Conservation (phyloP, 2,329 filamentous ascomycete genomes). For the Teratosphaeria zuluensis region DNA sequence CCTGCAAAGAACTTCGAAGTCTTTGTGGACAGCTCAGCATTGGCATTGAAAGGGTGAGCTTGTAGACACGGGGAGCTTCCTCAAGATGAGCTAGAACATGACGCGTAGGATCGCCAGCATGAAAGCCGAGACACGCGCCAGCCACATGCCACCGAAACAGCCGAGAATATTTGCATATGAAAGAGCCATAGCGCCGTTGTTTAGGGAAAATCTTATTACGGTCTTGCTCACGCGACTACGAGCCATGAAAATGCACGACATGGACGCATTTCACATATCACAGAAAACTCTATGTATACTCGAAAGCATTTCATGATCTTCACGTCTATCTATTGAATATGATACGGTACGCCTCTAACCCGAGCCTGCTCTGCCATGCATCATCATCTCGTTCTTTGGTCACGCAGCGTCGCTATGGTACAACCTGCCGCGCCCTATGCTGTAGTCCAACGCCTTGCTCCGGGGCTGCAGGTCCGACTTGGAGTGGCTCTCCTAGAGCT, state of each 20-base stretch:
- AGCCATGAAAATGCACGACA: background rate
- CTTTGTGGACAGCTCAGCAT: background rate
- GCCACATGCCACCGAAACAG: background rate
- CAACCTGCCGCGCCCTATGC: background rate
- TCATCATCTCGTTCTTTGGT: background rate
- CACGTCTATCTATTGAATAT: background rate
- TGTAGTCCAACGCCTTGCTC: background rate
- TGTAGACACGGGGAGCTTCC: background rate
- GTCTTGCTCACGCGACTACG: no score
- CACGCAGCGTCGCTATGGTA: background rate
- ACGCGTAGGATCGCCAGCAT: background rate
- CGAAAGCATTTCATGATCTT: background rate
- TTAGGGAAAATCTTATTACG: no score
- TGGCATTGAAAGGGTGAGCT: background rate
- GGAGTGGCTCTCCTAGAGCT: constrained; percentile 50
- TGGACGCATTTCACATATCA: background rate
- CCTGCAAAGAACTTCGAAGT: background rate
- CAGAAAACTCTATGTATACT: background rate
- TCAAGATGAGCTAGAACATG: background rate
- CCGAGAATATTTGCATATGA: no score
- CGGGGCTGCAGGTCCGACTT: background rate
- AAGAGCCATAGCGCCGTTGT: no score
- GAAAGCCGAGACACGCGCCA: background rate
- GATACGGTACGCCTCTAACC: background rate
- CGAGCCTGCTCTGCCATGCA: background rate